Evolutionary conservation across 495 filamentous ascomycete genomes (phyloP), one percentile per base, ranked within the genome.

Genomic region (Penicillium canescens): DNA sequence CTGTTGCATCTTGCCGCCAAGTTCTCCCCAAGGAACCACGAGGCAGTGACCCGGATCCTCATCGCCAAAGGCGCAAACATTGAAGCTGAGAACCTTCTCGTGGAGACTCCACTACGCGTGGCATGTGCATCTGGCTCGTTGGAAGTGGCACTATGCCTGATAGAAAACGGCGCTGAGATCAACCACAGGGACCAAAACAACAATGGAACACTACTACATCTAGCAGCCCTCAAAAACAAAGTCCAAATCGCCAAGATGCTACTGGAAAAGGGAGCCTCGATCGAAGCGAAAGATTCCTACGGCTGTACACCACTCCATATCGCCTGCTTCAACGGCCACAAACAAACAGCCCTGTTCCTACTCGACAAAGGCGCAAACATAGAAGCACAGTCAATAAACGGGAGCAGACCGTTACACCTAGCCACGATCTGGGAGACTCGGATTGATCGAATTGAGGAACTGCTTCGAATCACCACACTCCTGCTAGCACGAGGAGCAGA

Each of bases 141-240:
- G 12, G 48, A 51, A 16, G 48, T 51, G 26, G 48, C 38, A 3
- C 38, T 28, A 2, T 51, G 38, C 24, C 31, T 51, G 3, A 51
- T 42, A 10, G 48, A 51, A 26, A 14, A 9, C 20, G 48, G 48
- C 6, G 48, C 48, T 13, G 20, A 42, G 4, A 3, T 24, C 20
- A 3, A 42, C 16, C 11, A 4, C 34, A 20, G 20, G 26, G 3
- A 11, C 16, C 12, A 6, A 8, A 1, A 5, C 9, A 28, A 31
- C 24, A 42, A 31, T 13, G 34, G 7, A 1, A 35, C 48, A 10
- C 16, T 51, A 23, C 28, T 51, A 6, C 48, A 51, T 2, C 8
- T 26, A 9, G 39, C 48, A 18, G 20, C 31, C 8, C 2, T 0
- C 8, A 26, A 14, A n/a, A 41, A 23, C 12, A 21, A 31, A 10